Evolutionary conservation across 345 rosid species (phyloP), one percentile per base, ranked within the genome.

Genomic region (Eucalyptus melliodora): DNA sequence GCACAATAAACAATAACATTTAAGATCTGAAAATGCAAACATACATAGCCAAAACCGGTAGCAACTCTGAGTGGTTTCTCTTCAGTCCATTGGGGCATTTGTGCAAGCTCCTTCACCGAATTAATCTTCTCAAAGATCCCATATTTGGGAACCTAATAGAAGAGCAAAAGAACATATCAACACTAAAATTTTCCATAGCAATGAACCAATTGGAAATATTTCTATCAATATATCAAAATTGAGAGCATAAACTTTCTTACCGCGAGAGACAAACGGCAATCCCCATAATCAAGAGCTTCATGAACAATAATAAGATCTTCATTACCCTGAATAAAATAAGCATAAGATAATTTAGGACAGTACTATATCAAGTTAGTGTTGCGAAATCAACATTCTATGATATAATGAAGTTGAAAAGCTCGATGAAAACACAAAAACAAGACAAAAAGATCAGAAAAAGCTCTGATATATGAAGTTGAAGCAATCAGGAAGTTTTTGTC

Each of bases 111-210:
- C 93, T 90, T 91, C 62, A 97, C 55, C 65, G 99, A 98, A 91
- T 96, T 98, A 88, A 98, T 91, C 91, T 95, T 94, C 94, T 98
- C 99, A 91, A 98, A 98, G 31, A 98, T 97, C 88, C 99, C 99
- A 91, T 97, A 95, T 62, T 96, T 96, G 11, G 99, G 99, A 87
- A 98, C 94, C 99, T 97, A 96, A 86, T 82, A 90, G 37, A 31
- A 88, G 45, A 51, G 53, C 89, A 88, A 69, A 81, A 27, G 72
- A 62, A 90, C 82, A 26, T 86, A 88, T 88, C 21, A 86, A 8
- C 19, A 42, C 45, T 31, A 37, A 24, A 62, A 49, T 27, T 44
- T 55, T 87, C 82, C 55, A 21, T 11, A 34, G 5, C 12, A 11
- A 4, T 24, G 26, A 87, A 90, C 87, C 42, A 44, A 86, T 40